phyloP scores from a whole-genome alignment of 2,329 filamentous ascomycete species.

The Penicillium concentricum region DNA sequence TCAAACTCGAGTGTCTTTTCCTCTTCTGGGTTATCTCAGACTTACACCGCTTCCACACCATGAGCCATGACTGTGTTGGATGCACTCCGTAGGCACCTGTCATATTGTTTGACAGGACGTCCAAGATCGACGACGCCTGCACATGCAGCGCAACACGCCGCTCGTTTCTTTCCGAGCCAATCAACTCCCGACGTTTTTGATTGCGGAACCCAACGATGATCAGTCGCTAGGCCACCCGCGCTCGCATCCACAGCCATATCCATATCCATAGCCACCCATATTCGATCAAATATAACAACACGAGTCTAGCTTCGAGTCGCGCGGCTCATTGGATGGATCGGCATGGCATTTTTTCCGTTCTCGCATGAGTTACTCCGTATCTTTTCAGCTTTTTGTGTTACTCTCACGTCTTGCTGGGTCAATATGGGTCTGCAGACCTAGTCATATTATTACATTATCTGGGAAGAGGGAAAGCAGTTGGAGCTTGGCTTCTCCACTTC shows the following conservation, averaged over 20 bases:
- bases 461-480: not conserved
- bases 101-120: not conserved
- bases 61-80: not conserved
- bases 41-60: not conserved
- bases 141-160: not conserved
- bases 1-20: not conserved
- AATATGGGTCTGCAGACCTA: not conserved
- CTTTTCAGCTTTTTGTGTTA: not conserved
- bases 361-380: not conserved
- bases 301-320: not conserved
- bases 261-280: not conserved
- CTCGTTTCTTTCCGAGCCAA: not conserved
- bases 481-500: not conserved
- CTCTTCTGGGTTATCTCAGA: not conserved
- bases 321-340: not conserved
- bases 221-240: not conserved
- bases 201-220: not conserved
- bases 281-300: not conserved
- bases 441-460: not conserved
- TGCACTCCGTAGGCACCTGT: not conserved
- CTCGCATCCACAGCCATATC: not conserved
- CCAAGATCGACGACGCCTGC: slow-evolving; percentile 1
- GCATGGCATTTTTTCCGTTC: not conserved
- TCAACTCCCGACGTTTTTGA: not conserved
- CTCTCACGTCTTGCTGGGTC: not conserved